Evolutionary conservation across 177 flowering plant species (phyloP), one percentile per base, ranked within the genome.

Genomic region (Vitis hybrid): DNA sequence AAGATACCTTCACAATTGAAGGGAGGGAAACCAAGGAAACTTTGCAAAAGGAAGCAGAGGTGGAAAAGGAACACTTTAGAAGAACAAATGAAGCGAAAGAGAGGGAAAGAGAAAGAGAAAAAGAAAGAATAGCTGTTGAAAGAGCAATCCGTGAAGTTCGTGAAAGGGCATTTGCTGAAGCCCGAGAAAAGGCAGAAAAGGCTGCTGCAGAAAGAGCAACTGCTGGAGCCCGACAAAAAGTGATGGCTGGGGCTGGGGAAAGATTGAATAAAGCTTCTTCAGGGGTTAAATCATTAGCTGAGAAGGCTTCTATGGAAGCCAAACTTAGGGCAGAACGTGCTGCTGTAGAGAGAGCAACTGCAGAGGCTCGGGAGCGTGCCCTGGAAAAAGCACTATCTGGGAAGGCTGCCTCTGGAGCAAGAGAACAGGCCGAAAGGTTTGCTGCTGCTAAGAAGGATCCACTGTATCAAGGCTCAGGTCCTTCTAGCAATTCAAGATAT

Each of bases 331-430:
- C 86, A 62, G 92, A 92, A 77, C 94, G 97, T 71, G 92, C 97
- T 76, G 99, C 98, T 48, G 93, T 94, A 60, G 98, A 93, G 78
- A 82, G 95, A 76, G 98, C 97, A 65, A 89, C 91, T 56, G 82
- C 87, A 60, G 98, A 93, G 83, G 98, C 97, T 56, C 79, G 94
- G 68, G 87, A 86, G 66, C 93, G 97, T 73, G 98, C 96, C 66
- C 77, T 84, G 26, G 91, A 94, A 73, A 94, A 83, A 79, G 91
- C 91, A 26, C 39, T 85, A 72, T 80, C 87, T 16, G 90, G 70
- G 77, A 89, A 89, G 76, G 78, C 81, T 70, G 70, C 81, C 39
- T 73, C 70, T 50, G 77, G 69, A 60, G 77, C 81, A 48, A 80
- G 82, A 75, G 79, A 81, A 53, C 78, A 75, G 26, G 71, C 66